Conservation (phyloP, 441 rosid species). For the Corymbia citriodora region DNA sequence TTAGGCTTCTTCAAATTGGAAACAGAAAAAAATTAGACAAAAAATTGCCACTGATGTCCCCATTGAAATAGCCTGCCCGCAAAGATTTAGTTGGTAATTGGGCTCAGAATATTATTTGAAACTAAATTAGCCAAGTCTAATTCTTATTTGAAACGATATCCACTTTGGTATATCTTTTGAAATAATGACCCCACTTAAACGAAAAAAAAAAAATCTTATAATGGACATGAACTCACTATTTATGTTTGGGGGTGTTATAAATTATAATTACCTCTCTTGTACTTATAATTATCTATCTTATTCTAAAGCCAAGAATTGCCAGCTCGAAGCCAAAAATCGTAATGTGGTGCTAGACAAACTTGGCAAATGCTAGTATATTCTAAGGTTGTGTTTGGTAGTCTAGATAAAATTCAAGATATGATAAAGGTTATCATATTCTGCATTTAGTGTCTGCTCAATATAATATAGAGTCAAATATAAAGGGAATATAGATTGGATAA, state of each 20-base stretch:
- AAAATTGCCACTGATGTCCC: neutral
- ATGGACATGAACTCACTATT: neutral
- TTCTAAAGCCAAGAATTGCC: neutral
- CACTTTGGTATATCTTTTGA: neutral
- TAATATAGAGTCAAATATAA: too few species aligned
- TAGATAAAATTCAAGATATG: too few species aligned
- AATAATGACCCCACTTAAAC: neutral
- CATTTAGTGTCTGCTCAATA: too few species aligned
- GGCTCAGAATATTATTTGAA: neutral
- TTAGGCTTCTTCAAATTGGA: neutral
- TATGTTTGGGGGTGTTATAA: neutral
- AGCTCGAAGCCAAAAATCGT: neutral
- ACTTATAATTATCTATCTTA: neutral
- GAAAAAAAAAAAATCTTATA: neutral
- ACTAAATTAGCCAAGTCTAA: neutral
- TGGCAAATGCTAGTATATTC: neutral
- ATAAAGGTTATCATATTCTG: too few species aligned
- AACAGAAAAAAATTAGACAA: neutral
- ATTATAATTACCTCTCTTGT: neutral
- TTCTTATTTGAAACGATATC: neutral
- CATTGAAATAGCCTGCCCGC: neutral
- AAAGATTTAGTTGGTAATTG: neutral
- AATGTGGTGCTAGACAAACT: neutral
- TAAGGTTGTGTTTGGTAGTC: too few species aligned
- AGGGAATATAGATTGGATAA: too few species aligned